A percentile compares a stretch with the other conserved stretches of the same genome.
Conservation (phyloP, 1,284 basidiomycete genomes). For the Bjerkandera adusta region DNA sequence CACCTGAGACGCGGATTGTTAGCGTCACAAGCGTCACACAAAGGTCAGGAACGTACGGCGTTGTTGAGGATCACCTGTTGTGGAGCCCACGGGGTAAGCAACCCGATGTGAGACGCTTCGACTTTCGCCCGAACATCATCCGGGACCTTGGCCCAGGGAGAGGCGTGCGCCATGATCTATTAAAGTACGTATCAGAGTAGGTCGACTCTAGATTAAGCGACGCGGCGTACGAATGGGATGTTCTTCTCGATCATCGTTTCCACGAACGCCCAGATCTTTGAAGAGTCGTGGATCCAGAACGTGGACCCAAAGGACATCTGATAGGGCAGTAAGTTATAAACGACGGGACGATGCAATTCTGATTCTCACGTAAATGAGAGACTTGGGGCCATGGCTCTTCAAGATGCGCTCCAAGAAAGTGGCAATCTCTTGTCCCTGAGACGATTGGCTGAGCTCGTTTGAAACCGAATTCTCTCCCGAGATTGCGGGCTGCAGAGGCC, state of each 20-base stretch:
- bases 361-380: slow-evolving; percentile 7
- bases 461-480: neutral
- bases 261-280: slow-evolving; percentile 10
- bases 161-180: slow-evolving; percentile 12
- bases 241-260: slow-evolving; percentile 11
- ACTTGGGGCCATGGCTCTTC: neutral
- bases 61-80: slow-evolving; percentile 14
- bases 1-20: slow-evolving; percentile 1
- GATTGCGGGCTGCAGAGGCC: slow-evolving; percentile 2
- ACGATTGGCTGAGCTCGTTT: neutral
- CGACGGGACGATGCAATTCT: neutral
- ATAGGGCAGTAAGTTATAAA: neutral
- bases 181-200: neutral
- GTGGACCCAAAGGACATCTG: slow-evolving; percentile 15
- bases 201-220: neutral
- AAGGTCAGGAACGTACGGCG: slow-evolving; percentile 4
- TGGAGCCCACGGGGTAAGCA: slow-evolving; percentile 12
- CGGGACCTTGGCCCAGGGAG: slow-evolving; percentile 10
- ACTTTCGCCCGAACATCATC: slow-evolving; percentile 10
- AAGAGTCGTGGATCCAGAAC: slow-evolving; percentile 8
- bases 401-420: slow-evolving; percentile 1
- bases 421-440: slow-evolving; percentile 1
- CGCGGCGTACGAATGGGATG: slow-evolving; percentile 12
- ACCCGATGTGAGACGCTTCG: slow-evolving; percentile 2
- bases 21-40: neutral